Conservation (phyloP, 208 protist species). For the Endotrypanum monterogeii region DNA sequence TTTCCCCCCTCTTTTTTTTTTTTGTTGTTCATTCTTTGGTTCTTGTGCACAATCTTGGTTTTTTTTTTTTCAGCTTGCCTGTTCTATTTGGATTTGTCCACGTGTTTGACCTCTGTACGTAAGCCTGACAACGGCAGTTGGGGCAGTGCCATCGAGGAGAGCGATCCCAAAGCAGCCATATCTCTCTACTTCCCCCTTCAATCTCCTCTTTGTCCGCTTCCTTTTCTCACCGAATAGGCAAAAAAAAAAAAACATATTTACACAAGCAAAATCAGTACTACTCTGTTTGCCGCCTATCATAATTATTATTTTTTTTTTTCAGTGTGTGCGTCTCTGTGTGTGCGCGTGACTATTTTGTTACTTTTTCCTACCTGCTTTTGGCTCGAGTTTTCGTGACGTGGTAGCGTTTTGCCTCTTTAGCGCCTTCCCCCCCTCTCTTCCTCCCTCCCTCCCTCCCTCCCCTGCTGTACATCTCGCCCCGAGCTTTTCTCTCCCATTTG, state of each 20-base stretch:
- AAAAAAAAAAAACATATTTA: too few species aligned
- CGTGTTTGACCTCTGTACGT: background rate
- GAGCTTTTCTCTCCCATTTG: background rate
- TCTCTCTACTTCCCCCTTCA: too few species aligned
- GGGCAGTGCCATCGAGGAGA: background rate
- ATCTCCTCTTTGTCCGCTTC: background rate
- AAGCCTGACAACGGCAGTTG: background rate
- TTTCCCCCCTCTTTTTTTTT: background rate
- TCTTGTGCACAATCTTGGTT: background rate
- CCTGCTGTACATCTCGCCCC: background rate
- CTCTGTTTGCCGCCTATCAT: background rate
- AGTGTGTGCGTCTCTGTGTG: too few species aligned
- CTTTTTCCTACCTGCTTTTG: too few species aligned
- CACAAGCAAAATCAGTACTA: background rate
- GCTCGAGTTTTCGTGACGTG: too few species aligned
- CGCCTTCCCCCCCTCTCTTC: too few species aligned
- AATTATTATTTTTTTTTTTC: background rate
- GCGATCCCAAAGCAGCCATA: too few species aligned
- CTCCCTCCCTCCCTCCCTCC: background rate
- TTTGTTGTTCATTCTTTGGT: background rate
- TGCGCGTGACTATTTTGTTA: too few species aligned
- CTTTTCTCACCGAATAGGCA: background rate
- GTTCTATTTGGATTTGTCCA: background rate
- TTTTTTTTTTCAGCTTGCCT: constrained; percentile 3
- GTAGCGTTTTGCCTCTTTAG: too few species aligned